phyloP scores from a whole-genome alignment of 805 yeast genomes.

The Metschnikowia lachancei region DNA sequence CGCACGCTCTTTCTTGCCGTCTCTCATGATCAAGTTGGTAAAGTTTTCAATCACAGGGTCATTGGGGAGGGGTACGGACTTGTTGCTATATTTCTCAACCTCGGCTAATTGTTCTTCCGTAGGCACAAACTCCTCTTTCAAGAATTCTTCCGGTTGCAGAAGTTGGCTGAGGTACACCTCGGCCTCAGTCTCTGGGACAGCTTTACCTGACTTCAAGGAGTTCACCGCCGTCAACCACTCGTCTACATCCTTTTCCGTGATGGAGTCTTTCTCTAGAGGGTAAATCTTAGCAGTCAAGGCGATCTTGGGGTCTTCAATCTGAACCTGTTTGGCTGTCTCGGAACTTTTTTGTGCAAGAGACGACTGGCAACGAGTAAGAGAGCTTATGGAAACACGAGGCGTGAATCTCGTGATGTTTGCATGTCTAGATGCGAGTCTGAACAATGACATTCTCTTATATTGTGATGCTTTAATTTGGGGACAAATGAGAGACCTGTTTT shows the following conservation, averaged over 20 bases:
- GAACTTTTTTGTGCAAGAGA: slow-evolving; percentile 2
- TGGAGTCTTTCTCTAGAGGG: slow-evolving; percentile 37
- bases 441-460: slow-evolving; percentile 11
- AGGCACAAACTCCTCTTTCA: slow-evolving; percentile 49
- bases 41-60: slow-evolving; percentile 77
- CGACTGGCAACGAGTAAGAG: slow-evolving; percentile 9
- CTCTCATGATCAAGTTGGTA: slow-evolving; percentile 85
- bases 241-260: slow-evolving; percentile 41
- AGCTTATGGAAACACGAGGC: slow-evolving; percentile 2
- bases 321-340: background rate
- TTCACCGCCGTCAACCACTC: slow-evolving; percentile 48
- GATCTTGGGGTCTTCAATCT: slow-evolving; percentile 8
- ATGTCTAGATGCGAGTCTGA: slow-evolving; percentile 15
- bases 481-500: background rate
- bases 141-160: slow-evolving; percentile 36
- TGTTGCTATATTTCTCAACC: slow-evolving; percentile 45
- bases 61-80: slow-evolving; percentile 56
- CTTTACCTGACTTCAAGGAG: slow-evolving; percentile 35
- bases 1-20: slow-evolving; percentile 84
- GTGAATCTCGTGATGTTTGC: slow-evolving; percentile 4
- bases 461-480: background rate
- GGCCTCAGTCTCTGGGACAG: slow-evolving; percentile 31
- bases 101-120: slow-evolving; percentile 62
- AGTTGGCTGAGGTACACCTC: slow-evolving; percentile 41
- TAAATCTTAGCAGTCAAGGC: slow-evolving; percentile 36